Percentiles rank a stretch among this genome's conserved stretches.
phyloP scores from a whole-genome alignment of 1,284 basidiomycete genomes.

The Puccinia horiana region DNA sequence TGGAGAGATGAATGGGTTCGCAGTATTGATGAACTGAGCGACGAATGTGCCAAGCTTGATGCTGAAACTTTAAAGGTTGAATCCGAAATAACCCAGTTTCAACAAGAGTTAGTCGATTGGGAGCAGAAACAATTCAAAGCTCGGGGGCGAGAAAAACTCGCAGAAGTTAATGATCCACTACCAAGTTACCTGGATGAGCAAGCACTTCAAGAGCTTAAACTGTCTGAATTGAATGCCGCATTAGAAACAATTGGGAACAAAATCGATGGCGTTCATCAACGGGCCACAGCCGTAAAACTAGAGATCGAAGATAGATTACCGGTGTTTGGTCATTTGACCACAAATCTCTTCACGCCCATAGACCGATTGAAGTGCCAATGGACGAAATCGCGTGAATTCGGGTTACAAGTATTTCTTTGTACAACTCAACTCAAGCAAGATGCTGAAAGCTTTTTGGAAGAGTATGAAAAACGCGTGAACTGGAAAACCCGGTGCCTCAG shows the following conservation, averaged over 20 bases:
- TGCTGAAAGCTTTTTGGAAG: slow-evolving; percentile 23
- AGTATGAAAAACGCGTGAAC: slow-evolving; percentile 13
- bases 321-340: slow-evolving; percentile 7
- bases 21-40: not conserved
- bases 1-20: slow-evolving; percentile 33
- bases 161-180: not conserved
- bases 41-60: not conserved
- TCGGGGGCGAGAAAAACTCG: not conserved
- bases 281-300: slow-evolving; percentile 5
- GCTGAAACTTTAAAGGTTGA: not conserved
- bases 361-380: slow-evolving; percentile 13
- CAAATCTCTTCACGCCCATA: slow-evolving; percentile 3
- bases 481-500: slow-evolving; percentile 22
- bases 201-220: not conserved
- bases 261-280: not conserved
- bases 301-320: slow-evolving; percentile 26
- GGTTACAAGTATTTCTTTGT: not conserved
- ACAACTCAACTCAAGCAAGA: not conserved
- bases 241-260: not conserved
- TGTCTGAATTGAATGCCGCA: not conserved
- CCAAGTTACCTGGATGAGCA: slow-evolving; percentile 9
- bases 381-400: not conserved
- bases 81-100: not conserved
- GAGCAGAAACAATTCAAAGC: not conserved
- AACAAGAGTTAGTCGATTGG: slow-evolving; percentile 21